Evolutionary conservation across 495 filamentous ascomycete genomes (phyloP).

Genomic region (Glutinoglossum americanum): DNA sequence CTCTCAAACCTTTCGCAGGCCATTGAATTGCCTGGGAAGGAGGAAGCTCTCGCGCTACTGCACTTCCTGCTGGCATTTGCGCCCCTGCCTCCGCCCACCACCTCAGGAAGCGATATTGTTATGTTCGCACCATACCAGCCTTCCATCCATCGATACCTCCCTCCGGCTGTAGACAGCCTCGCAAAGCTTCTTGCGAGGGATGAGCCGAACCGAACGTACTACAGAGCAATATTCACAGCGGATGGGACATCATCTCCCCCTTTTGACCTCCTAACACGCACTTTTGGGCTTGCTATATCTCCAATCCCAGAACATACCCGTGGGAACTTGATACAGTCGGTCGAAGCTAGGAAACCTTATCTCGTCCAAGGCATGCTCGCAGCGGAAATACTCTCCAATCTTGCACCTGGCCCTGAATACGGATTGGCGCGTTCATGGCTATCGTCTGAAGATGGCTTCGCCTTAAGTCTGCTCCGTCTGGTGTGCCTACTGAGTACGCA

Average conservation of each 20-base stretch:
- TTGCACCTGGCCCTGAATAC: conserved; percentile 49
- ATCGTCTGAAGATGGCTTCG: conserved; percentile 65
- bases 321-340: conserved; percentile 30
- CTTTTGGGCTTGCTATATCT: conserved; percentile 74
- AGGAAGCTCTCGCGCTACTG: conserved; percentile 70
- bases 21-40: conserved; percentile 64
- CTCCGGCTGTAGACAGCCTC: conserved; percentile 68
- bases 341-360: conserved; percentile 64
- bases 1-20: conserved; percentile 68
- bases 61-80: conserved; percentile 83
- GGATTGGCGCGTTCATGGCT: conserved; percentile 65
- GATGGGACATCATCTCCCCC: conserved; percentile 39
- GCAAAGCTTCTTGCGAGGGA: conserved; percentile 86
- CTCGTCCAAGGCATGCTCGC: conserved; percentile 82
- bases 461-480: conserved; percentile 51
- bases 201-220: conserved; percentile 74
- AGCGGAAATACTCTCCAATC: conserved; percentile 64
- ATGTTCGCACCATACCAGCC: conserved; percentile 70
- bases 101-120: conserved; percentile 28
- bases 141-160: conserved; percentile 64
- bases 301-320: conserved; percentile 46
- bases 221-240: conserved; percentile 54
- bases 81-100: conserved; percentile 38
- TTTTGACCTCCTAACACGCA: conserved; percentile 65
- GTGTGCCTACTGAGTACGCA: conserved; percentile 47